phyloP scores from a whole-genome alignment of 176 grass and related monocot genomes.

The Zea luxurians region DNA sequence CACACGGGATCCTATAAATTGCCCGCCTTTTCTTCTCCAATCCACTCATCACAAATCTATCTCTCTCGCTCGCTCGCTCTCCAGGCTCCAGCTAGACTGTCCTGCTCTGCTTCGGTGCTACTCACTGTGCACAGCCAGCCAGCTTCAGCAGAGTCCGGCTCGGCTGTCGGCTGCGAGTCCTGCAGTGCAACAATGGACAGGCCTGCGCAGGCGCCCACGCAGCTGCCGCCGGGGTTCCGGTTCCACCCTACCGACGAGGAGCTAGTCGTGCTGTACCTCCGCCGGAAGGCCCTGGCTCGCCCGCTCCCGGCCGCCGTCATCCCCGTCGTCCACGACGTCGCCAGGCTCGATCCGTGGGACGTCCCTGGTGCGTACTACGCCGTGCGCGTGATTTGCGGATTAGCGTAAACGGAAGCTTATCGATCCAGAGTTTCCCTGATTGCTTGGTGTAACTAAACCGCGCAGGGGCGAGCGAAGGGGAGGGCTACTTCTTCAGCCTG shows the following conservation, averaged over 20 bases:
- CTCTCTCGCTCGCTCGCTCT: neutral
- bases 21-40: conserved; percentile 44
- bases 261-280: conserved; percentile 77
- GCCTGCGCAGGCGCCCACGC: conserved; percentile 28
- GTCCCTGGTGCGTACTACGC: conserved; percentile 44
- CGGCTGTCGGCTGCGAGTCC: neutral
- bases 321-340: conserved; percentile 53
- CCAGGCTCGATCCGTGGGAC: conserved; percentile 61
- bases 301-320: conserved; percentile 79
- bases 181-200: conserved; percentile 12
- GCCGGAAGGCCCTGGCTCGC: conserved; percentile 45
- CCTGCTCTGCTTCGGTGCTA: conserved; percentile 26
- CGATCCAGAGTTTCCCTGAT: neutral
- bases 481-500: conserved; percentile 62
- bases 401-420: no score
- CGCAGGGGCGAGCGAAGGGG: conserved; percentile 58
- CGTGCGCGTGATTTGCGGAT: neutral
- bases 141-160: neutral
- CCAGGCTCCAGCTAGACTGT: neutral
- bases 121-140: conserved; percentile 2
- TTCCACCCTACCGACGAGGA: conserved; percentile 89
- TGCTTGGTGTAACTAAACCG: neutral
- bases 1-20: conserved; percentile 54
- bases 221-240: conserved; percentile 78
- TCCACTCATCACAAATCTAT: conserved; percentile 44